These are phyloP conservation scores for Annulohypoxylon maeteangense DNA, from an alignment of 495 filamentous ascomycete genomes.

Conservation along the genomic window DNA sequence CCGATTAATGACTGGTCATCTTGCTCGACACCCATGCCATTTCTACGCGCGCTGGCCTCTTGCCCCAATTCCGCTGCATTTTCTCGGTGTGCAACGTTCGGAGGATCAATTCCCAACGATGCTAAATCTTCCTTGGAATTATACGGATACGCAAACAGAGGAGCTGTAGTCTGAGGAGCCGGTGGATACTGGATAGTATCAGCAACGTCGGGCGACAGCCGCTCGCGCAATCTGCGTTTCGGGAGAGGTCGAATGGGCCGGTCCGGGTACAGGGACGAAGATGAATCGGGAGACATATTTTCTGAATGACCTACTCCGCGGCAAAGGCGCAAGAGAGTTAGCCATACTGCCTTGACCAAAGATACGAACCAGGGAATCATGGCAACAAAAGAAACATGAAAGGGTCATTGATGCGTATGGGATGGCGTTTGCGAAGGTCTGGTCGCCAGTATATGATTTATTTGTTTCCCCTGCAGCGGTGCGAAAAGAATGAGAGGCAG, in stretches of 20 bases:
- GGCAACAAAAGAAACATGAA: constrained; percentile 9
- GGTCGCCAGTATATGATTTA: constrained; percentile 3
- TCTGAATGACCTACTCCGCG: constrained; percentile 34
- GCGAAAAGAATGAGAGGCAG: neutral
- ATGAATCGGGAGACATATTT: constrained; percentile 74
- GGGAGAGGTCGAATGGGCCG: constrained; percentile 94
- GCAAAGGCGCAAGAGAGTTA: constrained; percentile 46
- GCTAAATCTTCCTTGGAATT: constrained; percentile 54
- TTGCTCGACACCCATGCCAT: constrained; percentile 49
- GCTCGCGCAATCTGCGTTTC: constrained; percentile 83
- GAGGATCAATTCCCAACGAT: constrained; percentile 34
- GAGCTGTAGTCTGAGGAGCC: constrained; percentile 69
- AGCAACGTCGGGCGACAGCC: constrained; percentile 84
- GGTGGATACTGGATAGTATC: constrained; percentile 84
- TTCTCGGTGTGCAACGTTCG: constrained; percentile 45
- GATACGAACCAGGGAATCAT: constrained; percentile 33
- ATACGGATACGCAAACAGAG: constrained; percentile 81
- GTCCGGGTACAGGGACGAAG: constrained; percentile 81
- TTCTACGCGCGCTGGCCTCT: constrained; percentile 42
- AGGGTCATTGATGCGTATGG: neutral
- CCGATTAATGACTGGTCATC: constrained; percentile 52
- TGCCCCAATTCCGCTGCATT: constrained; percentile 46
- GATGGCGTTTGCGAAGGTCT: constrained; percentile 13
- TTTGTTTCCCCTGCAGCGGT: neutral
- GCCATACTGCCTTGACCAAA: constrained; percentile 37